Evolutionary conservation across 345 rosid species (phyloP).

Genomic region (Physaria fendleri): DNA sequence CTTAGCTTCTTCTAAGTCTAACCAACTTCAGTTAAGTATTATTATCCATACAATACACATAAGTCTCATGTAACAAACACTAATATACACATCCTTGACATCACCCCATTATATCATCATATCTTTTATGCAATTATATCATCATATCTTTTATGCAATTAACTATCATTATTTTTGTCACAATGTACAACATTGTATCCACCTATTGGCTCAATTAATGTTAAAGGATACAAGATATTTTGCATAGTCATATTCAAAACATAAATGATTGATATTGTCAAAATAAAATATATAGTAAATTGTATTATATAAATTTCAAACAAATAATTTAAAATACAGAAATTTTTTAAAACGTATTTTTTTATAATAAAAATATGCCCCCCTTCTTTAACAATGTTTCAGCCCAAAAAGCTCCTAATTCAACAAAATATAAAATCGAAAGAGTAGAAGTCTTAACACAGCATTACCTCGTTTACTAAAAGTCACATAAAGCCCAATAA

Average conservation of each 20-base stretch:
- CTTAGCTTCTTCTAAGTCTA: slow-evolving; percentile 12
- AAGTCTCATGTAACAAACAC: slow-evolving; percentile 13
- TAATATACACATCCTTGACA: background rate
- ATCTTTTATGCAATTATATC: slow-evolving; percentile 1
- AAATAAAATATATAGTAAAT: too few relatives aligned
- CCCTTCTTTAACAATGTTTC: too few relatives aligned
- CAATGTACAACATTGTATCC: background rate
- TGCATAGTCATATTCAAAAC: background rate
- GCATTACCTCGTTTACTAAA: too few relatives aligned
- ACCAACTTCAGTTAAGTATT: slow-evolving; percentile 3
- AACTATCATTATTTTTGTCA: background rate
- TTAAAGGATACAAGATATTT: background rate
- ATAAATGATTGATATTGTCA: too few relatives aligned
- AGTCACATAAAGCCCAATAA: background rate
- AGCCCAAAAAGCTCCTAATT: too few relatives aligned
- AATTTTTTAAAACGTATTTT: too few relatives aligned
- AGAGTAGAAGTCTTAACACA: too few relatives aligned
- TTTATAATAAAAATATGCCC: too few relatives aligned
- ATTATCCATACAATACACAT: slow-evolving; percentile 1
- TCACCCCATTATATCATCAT: background rate
- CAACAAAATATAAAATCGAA: too few relatives aligned
- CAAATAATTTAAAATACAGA: too few relatives aligned
- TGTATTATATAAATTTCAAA: too few relatives aligned
- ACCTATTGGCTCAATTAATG: background rate
- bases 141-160: background rate